Evolutionary conservation across 2,329 filamentous ascomycete genomes (phyloP).

Genomic region (Ceratocystis eucalypticola): DNA sequence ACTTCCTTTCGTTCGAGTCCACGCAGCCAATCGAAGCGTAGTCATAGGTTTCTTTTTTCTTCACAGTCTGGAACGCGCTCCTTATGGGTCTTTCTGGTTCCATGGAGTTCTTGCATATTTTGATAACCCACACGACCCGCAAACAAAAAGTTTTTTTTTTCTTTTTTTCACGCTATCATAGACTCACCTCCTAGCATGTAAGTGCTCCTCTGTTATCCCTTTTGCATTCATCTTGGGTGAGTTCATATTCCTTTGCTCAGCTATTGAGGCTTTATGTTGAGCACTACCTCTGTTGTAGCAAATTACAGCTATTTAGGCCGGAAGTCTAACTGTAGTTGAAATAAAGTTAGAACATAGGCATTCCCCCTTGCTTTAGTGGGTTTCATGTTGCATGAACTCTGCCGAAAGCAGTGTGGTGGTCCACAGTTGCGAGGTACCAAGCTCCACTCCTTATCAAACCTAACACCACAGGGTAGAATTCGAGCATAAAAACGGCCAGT

Average conservation of each 20-base stretch:
- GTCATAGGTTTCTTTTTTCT: not conserved
- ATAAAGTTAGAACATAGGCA: constrained; percentile 4
- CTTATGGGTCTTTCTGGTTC: not conserved
- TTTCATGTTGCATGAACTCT: not conserved
- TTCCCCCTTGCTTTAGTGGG: not conserved
- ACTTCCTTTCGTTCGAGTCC: not conserved
- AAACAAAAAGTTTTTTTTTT: not conserved
- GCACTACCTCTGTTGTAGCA: not conserved
- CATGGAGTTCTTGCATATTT: not conserved
- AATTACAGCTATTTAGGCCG: not conserved
- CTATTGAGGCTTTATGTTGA: not conserved
- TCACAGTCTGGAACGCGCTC: not conserved
- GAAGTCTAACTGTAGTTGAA: not conserved
- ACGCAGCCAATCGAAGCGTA: not conserved
- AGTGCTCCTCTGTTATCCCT: too few relatives aligned
- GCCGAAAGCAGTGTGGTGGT: not conserved
- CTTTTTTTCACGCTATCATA: too few relatives aligned
- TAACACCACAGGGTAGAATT: not conserved
- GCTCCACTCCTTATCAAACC: not conserved
- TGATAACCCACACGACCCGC: not conserved
- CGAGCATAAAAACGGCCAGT: too few relatives aligned
- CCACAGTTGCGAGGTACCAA: not conserved
- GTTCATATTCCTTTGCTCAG: not conserved
- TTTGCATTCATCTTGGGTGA: too few relatives aligned
- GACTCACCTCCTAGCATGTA: too few relatives aligned